A percentile compares a stretch with the other conserved stretches of the same genome.
phyloP scores from a whole-genome alignment of 495 filamentous ascomycete genomes.

The Paragyromitra xinjiangensis region DNA sequence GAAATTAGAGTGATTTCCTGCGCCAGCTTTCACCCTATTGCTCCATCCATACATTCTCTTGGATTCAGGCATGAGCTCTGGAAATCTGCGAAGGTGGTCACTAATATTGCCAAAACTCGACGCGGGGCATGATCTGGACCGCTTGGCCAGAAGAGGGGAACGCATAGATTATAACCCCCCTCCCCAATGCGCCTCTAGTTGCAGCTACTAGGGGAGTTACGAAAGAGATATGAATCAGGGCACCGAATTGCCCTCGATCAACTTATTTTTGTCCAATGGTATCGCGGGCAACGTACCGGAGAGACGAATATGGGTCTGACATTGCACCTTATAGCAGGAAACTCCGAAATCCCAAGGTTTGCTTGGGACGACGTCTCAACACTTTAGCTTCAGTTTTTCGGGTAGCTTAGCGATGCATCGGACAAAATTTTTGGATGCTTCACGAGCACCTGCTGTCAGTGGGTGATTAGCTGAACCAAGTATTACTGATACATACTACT shows the following conservation, averaged over 20 bases:
- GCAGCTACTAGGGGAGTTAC: background rate
- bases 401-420: too few relatives aligned
- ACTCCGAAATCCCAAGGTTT: background rate
- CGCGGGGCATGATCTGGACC: background rate
- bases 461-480: too few relatives aligned
- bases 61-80: background rate
- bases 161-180: background rate
- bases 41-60: background rate
- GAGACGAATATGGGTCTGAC: background rate
- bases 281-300: background rate
- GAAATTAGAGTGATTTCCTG: background rate
- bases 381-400: background rate
- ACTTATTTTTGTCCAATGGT: background rate
- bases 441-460: background rate
- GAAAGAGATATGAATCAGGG: background rate
- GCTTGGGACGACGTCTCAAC: background rate
- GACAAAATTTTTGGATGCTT: too few relatives aligned
- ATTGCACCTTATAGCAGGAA: background rate
- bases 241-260: background rate
- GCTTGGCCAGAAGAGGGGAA: background rate
- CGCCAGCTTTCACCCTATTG: background rate
- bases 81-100: background rate
- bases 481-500: background rate
- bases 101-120: background rate
- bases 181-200: too few relatives aligned